phyloP scores from a whole-genome alignment of 2,329 filamentous ascomycete species.

The Diaporthe vexans region DNA sequence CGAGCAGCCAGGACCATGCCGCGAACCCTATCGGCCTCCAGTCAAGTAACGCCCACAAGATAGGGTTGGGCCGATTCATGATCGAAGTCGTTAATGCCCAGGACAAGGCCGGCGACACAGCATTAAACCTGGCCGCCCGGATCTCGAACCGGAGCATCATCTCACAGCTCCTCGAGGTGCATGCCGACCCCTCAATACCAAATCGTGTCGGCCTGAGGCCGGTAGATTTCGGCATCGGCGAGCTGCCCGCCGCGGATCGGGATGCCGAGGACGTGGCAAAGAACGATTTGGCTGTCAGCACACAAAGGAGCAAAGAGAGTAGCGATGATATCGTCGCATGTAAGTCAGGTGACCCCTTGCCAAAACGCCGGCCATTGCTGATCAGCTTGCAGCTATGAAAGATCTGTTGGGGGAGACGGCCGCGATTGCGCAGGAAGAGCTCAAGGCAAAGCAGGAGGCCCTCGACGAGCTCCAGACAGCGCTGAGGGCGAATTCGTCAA shows the following conservation, averaged over 20 bases:
- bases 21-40: conserved; percentile 41
- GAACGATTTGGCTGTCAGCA: conserved; percentile 60
- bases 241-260: conserved; percentile 76
- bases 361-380: conserved; percentile 40
- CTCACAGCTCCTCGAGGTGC: conserved; percentile 95
- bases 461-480: conserved; percentile 86
- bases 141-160: conserved; percentile 96
- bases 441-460: conserved; percentile 85
- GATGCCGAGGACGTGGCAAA: conserved; percentile 61
- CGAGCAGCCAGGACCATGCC: conserved; percentile 56
- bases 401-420: conserved; percentile 85
- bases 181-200: conserved; percentile 90
- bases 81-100: conserved; percentile 96
- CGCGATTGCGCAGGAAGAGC: conserved; percentile 82
- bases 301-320: conserved; percentile 75
- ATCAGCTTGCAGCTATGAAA: conserved; percentile 77
- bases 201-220: conserved; percentile 92
- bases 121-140: conserved; percentile 91
- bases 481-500: conserved; percentile 83
- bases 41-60: conserved; percentile 67
- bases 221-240: conserved; percentile 93
- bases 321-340: conserved; percentile 84
- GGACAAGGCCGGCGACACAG: conserved; percentile 94
- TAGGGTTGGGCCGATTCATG: conserved; percentile 94
- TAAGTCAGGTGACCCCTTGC: conserved; percentile 61